These are phyloP conservation scores for Gardenia jasminoides DNA, from an alignment of 257 asterid species.

Conservation along the genomic window DNA sequence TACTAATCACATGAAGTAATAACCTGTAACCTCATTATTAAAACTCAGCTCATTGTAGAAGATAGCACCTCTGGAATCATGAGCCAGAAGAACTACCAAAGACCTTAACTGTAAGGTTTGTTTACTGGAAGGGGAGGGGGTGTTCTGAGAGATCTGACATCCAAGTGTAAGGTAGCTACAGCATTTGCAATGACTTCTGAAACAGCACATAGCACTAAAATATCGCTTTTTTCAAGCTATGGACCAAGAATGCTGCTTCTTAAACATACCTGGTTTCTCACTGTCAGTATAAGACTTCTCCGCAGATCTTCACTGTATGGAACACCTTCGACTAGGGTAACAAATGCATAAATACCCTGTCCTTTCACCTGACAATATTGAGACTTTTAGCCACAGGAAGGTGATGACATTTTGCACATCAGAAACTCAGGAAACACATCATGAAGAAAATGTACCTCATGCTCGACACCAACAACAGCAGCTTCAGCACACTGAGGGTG, in stretches of 20 bases:
- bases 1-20: not conserved
- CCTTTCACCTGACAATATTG: conserved; percentile 72
- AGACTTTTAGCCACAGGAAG: conserved; percentile 8
- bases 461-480: conserved; percentile 98
- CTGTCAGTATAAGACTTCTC: conserved; percentile 60
- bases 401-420: conserved; percentile 4
- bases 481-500: conserved; percentile 97
- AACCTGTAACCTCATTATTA: no score
- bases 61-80: no score
- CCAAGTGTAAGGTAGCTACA: no score
- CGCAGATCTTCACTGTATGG: conserved; percentile 86
- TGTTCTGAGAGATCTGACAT: no score
- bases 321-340: conserved; percentile 83
- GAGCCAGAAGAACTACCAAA: not conserved
- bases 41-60: no score
- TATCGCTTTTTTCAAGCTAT: not conserved
- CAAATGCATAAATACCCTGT: conserved; percentile 96
- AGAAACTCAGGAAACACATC: not conserved
- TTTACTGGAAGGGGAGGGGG: no score
- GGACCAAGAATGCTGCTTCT: not conserved
- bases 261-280: conserved; percentile 77
- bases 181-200: not conserved
- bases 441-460: conserved; percentile 58
- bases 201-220: not conserved
- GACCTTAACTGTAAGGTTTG: not conserved